These are phyloP conservation scores for Aegilops tauschii DNA, from an alignment of 176 grass and related monocot genomes.

Conservation along the genomic window DNA sequence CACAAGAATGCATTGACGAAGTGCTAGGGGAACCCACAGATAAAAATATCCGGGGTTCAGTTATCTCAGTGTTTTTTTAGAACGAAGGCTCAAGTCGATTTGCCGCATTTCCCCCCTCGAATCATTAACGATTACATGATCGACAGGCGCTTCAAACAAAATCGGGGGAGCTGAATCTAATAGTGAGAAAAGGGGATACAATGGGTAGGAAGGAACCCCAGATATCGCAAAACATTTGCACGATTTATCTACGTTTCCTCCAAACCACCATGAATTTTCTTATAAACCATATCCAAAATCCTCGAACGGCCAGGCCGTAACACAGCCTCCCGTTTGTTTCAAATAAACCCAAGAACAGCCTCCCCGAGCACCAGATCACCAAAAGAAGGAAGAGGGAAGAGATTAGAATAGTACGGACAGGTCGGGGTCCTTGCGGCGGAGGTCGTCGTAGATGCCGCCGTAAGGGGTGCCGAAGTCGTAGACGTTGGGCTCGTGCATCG, in stretches of 20 bases:
- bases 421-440: conserved; percentile 85
- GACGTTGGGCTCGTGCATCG: conserved; percentile 88
- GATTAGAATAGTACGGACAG: conserved; percentile 37
- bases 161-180: neutral
- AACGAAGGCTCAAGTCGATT: no score
- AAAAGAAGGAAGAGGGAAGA: neutral
- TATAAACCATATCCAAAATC: neutral
- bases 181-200: neutral
- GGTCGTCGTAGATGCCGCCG: conserved; percentile 78
- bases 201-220: neutral
- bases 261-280: neutral
- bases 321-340: neutral
- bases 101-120: neutral
- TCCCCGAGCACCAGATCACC: neutral
- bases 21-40: neutral
- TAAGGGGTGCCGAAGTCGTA: conserved; percentile 91
- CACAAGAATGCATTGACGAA: neutral
- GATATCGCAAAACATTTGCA: neutral
- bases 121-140: neutral
- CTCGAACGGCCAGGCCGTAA: neutral
- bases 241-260: neutral
- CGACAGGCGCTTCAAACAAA: neutral
- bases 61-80: neutral
- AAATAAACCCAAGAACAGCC: neutral
- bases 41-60: neutral